A percentile compares a stretch with the other conserved stretches of the same genome.
These are phyloP conservation scores for Oryza nivara DNA, from an alignment of 176 grass and related monocot species.

Conservation along the genomic window DNA sequence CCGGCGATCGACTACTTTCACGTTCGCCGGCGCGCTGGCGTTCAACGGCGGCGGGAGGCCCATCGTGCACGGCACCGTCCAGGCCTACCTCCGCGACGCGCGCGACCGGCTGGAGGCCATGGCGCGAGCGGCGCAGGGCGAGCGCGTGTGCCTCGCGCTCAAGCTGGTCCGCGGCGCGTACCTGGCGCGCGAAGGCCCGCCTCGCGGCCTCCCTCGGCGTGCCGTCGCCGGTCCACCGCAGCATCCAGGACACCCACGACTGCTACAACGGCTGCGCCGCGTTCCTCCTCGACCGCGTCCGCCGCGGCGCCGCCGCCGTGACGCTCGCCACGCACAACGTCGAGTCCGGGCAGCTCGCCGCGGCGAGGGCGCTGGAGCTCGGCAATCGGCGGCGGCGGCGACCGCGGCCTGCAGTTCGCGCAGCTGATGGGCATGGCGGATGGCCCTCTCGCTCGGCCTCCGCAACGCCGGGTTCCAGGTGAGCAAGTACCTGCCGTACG, in stretches of 20 bases:
- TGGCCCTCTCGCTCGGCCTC: conserved; percentile 72
- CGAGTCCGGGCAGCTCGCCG: conserved; percentile 64
- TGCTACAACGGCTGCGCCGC: conserved; percentile 85
- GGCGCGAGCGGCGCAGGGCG: conserved; percentile 40
- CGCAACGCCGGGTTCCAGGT: conserved; percentile 89
- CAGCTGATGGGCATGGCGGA: conserved; percentile 99
- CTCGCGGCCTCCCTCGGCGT: conserved; percentile 64
- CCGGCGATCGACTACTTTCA: conserved; percentile 96
- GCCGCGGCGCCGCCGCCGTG: conserved; percentile 54
- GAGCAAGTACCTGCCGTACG: conserved; percentile 93
- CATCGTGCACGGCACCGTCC: conserved; percentile 74
- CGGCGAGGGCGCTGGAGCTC: conserved; percentile 64
- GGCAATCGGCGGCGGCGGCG: conserved; percentile 59
- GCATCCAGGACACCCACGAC: conserved; percentile 75
- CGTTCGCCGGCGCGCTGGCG: conserved; percentile 52
- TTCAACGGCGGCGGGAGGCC: conserved; percentile 56
- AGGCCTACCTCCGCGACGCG: conserved; percentile 84
- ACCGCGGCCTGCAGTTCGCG: conserved; percentile 80
- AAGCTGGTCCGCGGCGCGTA: conserved; percentile 98
- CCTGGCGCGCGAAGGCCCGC: conserved; percentile 64
- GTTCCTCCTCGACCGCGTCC: conserved; percentile 79
- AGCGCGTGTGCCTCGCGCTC: conserved; percentile 63
- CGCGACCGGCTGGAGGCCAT: conserved; percentile 67
- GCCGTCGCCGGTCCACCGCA: conserved; percentile 73
- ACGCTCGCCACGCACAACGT: conserved; percentile 92